These are phyloP conservation scores for Cladosporium velox DNA, from an alignment of 2,329 filamentous ascomycete species.

Conservation along the genomic window DNA sequence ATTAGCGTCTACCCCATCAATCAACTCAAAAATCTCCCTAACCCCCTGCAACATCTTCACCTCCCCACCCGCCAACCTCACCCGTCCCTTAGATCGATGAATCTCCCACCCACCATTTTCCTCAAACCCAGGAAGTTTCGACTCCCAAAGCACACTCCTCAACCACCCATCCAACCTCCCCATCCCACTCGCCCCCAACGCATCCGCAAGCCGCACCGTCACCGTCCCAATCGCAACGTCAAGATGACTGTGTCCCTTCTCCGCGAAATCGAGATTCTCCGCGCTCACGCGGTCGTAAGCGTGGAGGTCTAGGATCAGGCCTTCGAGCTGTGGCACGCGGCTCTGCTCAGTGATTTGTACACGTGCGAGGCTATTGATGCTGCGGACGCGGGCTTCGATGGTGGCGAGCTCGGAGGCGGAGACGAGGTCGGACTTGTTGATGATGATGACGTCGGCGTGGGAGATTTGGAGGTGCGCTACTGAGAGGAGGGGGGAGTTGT, in stretches of 20 bases:
- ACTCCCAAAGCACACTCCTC: constrained; percentile 79
- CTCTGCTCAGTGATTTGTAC: constrained; percentile 81
- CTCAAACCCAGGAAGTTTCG: constrained; percentile 24
- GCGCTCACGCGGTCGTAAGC: constrained; percentile 83
- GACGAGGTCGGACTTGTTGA: constrained; percentile 93
- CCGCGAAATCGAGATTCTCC: constrained; percentile 63
- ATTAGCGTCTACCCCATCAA: constrained; percentile 52
- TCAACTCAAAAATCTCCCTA: constrained; percentile 88
- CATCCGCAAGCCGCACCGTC: constrained; percentile 63
- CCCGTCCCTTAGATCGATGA: constrained; percentile 81
- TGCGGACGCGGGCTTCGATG: constrained; percentile 70
- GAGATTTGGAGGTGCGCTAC: constrained; percentile 96
- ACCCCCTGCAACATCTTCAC: constrained; percentile 87
- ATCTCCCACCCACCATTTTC: constrained; percentile 65
- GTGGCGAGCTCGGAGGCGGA: constrained; percentile 65
- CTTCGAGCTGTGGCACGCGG: constrained; percentile 77
- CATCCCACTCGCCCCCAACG: constrained; percentile 59
- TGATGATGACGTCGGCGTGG: constrained; percentile 89
- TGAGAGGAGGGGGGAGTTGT: constrained; percentile 71
- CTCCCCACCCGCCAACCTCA: constrained; percentile 65
- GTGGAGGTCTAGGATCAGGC: constrained; percentile 83
- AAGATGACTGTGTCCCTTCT: constrained; percentile 84
- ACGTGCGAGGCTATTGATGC: constrained; percentile 88
- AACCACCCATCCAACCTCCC: constrained; percentile 76
- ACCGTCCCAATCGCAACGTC: constrained; percentile 88